Conservation (phyloP, 176 grass and related monocot species). For the Avena atlantica region DNA sequence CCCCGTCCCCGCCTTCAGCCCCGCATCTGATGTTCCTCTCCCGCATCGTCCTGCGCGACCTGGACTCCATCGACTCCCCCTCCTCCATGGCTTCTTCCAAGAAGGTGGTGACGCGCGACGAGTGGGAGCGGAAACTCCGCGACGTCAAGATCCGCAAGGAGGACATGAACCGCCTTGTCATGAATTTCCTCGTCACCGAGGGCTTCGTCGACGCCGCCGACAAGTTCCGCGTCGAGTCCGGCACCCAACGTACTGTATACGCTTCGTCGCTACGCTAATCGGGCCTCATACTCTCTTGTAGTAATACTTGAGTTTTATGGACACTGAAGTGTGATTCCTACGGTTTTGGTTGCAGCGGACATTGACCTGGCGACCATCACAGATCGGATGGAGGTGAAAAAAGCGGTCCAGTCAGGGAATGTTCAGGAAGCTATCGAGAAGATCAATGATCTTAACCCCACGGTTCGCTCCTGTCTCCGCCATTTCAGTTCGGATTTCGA, state of each 20-base stretch:
- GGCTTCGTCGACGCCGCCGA: slow-evolving; percentile 92
- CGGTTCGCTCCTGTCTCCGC: slow-evolving; percentile 51
- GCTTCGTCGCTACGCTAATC: neutral
- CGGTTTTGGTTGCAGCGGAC: slow-evolving; percentile 65
- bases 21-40: slow-evolving; percentile 74
- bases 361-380: slow-evolving; percentile 91
- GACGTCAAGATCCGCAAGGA: slow-evolving; percentile 95
- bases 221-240: slow-evolving; percentile 92
- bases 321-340: slow-evolving; percentile 27
- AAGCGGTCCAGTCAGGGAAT: slow-evolving; percentile 88
- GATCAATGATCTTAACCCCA: slow-evolving; percentile 93
- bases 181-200: slow-evolving; percentile 96
- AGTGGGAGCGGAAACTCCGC: slow-evolving; percentile 94
- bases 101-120: slow-evolving; percentile 86
- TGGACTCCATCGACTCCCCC: slow-evolving; percentile 55
- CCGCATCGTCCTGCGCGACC: slow-evolving; percentile 61
- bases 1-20: slow-evolving; percentile 7
- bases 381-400: slow-evolving; percentile 94
- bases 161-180: slow-evolving; percentile 92
- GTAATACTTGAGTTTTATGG: neutral
- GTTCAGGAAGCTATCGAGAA: slow-evolving; percentile 98
- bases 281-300: neutral
- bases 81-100: slow-evolving; percentile 70
- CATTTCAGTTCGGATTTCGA: slow-evolving; percentile 21
- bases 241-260: slow-evolving; percentile 72